phyloP scores from a whole-genome alignment of 805 yeast species.

The Wickerhamomyces strasburgensis region DNA sequence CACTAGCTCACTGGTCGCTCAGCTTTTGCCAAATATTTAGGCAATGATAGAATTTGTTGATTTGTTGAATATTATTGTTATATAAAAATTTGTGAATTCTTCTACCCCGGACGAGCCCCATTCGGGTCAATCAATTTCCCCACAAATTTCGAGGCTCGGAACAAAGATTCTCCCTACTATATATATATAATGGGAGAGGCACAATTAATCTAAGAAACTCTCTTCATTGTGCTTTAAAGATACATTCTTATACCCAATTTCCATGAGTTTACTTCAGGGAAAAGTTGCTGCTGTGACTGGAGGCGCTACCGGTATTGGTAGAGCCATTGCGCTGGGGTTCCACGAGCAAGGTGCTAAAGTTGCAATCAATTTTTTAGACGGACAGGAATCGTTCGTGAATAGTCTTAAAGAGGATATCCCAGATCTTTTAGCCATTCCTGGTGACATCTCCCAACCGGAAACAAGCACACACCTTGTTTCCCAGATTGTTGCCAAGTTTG shows the following conservation, averaged over 20 bases:
- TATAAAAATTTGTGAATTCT: too few relatives aligned
- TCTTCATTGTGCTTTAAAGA: too few relatives aligned
- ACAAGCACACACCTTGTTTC: conserved; percentile 30
- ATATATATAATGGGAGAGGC: too few relatives aligned
- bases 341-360: conserved; percentile 39
- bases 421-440: conserved; percentile 32
- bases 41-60: too few relatives aligned
- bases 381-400: conserved; percentile 15
- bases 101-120: too few relatives aligned
- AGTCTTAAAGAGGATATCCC: conserved; percentile 18
- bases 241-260: conserved; percentile 1
- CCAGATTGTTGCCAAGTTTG: conserved; percentile 33
- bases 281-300: conserved; percentile 40
- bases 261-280: conserved; percentile 23
- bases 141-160: too few relatives aligned
- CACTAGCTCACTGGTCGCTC: too few relatives aligned
- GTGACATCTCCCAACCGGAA: conserved; percentile 39
- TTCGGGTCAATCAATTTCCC: too few relatives aligned
- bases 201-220: too few relatives aligned
- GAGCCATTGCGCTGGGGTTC: conserved; percentile 38
- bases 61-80: too few relatives aligned
- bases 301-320: conserved; percentile 43
- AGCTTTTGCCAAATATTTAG: too few relatives aligned
- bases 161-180: too few relatives aligned
- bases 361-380: conserved; percentile 31